phyloP scores from a whole-genome alignment of 2,329 filamentous ascomycete genomes.

The Colletotrichum sp. region DNA sequence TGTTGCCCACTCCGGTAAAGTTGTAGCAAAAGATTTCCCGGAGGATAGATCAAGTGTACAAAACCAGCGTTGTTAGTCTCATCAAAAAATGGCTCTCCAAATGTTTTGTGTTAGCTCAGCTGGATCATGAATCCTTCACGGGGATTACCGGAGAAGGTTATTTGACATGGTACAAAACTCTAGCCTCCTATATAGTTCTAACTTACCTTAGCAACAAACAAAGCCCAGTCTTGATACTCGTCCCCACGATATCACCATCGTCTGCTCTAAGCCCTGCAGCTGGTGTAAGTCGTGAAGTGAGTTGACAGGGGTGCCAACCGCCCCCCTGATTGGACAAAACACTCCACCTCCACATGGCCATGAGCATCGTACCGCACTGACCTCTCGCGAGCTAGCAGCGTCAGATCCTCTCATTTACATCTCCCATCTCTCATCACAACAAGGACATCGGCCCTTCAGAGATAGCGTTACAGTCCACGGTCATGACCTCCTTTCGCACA shows the following conservation, averaged over 20 bases:
- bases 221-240: too few species aligned
- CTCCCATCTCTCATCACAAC: neutral
- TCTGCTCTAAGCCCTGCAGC: neutral
- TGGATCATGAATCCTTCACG: too few species aligned
- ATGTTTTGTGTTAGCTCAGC: too few species aligned
- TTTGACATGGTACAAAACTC: too few species aligned
- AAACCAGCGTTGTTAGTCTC: too few species aligned
- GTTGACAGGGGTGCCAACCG: neutral
- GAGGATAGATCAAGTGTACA: too few species aligned
- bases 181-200: too few species aligned
- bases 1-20: too few species aligned
- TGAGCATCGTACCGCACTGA: neutral
- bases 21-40: too few species aligned
- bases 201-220: too few species aligned
- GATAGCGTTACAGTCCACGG: neutral
- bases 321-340: neutral
- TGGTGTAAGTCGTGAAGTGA: neutral
- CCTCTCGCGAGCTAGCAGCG: neutral
- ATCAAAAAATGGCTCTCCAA: too few species aligned
- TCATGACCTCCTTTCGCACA: neutral
- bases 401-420: neutral
- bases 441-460: neutral
- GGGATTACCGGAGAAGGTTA: too few species aligned
- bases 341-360: neutral
- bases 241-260: neutral